Evolutionary conservation across 257 asterid genomes (phyloP), one percentile per base, ranked within the genome.

Genomic region (Solanum habrochaites): DNA sequence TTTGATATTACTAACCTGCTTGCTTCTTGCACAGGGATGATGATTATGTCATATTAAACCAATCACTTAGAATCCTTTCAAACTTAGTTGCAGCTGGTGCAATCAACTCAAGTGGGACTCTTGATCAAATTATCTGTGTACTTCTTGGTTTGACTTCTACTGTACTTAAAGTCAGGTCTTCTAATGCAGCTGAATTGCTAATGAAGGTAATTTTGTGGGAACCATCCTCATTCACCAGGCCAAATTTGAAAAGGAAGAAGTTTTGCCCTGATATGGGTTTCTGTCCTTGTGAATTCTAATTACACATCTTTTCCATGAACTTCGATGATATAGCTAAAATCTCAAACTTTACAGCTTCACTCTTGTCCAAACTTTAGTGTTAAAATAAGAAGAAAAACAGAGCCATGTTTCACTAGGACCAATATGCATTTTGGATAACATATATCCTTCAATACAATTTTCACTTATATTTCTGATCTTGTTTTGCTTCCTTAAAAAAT

Each of bases 51-150:
- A 89, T 87, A 70, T 89, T 93, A 87, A 94, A 94, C 90, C 99
- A 95, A 90, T 95, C 98, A 70, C 90, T 97, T 89, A 91, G 97
- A 90, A 95, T 97, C 83, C 95, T 97, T 89, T 92, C 93, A 31
- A 97, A 97, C 91, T 90, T 97, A 89, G 92, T 93, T 87, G 94
- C 94, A 15, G 98, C 98, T 31, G 98, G 94, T 85, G 98, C 97
- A 69, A 86, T 97, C 87, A 89, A 52, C 81, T 94, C 98, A 81
- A 91, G 89, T 92, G 98, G 98, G 75, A 88, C 92, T 82, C 87
- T 93, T 86, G 97, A 97, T 73, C 98, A 97, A 91, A 89, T 95
- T 82, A 91, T 93, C 60, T 82, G 90, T 75, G 92, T 88, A 89
- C 97, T 96, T 89, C 94, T 97, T 92, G 90, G 93, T 56, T 94